phyloP scores from a whole-genome alignment of 176 grass and related monocot genomes.

The Aegilops umbellulata region DNA sequence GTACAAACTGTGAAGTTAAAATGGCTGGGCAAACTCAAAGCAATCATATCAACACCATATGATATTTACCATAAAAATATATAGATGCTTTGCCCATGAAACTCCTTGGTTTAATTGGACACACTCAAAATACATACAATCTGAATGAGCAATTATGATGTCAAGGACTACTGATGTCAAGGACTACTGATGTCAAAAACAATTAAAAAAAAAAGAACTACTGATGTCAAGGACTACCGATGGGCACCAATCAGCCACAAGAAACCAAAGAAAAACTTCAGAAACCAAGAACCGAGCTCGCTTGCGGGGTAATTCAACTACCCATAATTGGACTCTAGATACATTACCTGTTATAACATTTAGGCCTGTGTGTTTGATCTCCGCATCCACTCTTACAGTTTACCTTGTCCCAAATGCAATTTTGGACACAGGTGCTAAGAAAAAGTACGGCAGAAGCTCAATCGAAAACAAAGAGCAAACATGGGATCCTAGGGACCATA shows the following conservation, averaged over 20 bases:
- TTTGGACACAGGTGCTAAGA: neutral
- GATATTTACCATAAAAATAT: neutral
- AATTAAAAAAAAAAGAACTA: too few relatives aligned
- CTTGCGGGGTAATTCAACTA: neutral
- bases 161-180: neutral
- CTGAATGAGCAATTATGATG: neutral
- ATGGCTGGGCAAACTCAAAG: too few relatives aligned
- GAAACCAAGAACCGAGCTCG: too few relatives aligned
- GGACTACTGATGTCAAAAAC: too few relatives aligned
- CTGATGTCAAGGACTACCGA: too few relatives aligned
- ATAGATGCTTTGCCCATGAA: neutral
- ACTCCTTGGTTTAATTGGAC: neutral
- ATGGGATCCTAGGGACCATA: slow-evolving; percentile 34
- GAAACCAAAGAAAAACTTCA: too few relatives aligned
- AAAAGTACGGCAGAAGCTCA: neutral
- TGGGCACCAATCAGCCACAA: too few relatives aligned
- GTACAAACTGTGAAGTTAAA: too few relatives aligned
- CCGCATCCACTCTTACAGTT: neutral
- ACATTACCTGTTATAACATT: neutral
- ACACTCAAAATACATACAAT: slow-evolving; percentile 7
- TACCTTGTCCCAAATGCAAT: slow-evolving; percentile 2
- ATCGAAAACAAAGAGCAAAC: slow-evolving; percentile 18
- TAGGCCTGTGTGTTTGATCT: neutral
- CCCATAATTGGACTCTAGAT: neutral
- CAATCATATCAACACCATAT: neutral